Base-by-base conservation (phyloP, 805 yeast species). In the Wickerhamiella slavikovae region DNA sequence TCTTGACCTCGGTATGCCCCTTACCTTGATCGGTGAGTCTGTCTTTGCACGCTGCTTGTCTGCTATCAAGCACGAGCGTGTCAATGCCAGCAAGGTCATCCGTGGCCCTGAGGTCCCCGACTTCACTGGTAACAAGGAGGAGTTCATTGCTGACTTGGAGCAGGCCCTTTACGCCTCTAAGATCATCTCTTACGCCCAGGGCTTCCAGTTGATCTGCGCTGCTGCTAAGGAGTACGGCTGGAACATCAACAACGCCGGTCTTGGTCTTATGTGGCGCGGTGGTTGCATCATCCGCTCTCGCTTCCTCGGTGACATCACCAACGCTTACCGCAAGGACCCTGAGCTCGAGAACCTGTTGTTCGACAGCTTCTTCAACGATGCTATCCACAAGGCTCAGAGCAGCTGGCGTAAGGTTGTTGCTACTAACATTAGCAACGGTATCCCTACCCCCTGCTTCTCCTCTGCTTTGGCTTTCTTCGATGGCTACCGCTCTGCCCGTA, bases 231-330 rank as follows among this genome's bases (percentile, higher is more conserved):
- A 80, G 58, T 85, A 80, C 69, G 73, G 73, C 52, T 85, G 98
- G 98, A 72, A 78, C 60, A 68, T 85, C 56, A 89, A 85, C 75
- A 77, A 79, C 72, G 93, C 96, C 47, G 89, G 93, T 36, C 89
- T 89, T 49, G 96, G 96, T 46, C 70, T 89, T 51, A 85, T 85
- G 96, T 85, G 98, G 98, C 75, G 98, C 71, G 98, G 98, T 66
- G 98, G 98, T 49, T 85, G 98, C 70, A 85, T 85, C 60, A 85
- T 85, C 63, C 79, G 96, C 70, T 85, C 98, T 35, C 95, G 85
- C 42, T 85, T 85, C 77, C 67, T 85, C 54, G 95, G 73, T 52
- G 95, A 85, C 60, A 85, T 85, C 62, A 85, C 98, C 44, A 58
- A 79, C 55, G 98, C 98, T 44, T 85, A 74, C 76, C 78, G 89